Percentiles rank a stretch among this genome's conserved stretches.
These are phyloP conservation scores for Botrytis aclada DNA, from an alignment of 2,329 filamentous ascomycete species.

Conservation along the genomic window DNA sequence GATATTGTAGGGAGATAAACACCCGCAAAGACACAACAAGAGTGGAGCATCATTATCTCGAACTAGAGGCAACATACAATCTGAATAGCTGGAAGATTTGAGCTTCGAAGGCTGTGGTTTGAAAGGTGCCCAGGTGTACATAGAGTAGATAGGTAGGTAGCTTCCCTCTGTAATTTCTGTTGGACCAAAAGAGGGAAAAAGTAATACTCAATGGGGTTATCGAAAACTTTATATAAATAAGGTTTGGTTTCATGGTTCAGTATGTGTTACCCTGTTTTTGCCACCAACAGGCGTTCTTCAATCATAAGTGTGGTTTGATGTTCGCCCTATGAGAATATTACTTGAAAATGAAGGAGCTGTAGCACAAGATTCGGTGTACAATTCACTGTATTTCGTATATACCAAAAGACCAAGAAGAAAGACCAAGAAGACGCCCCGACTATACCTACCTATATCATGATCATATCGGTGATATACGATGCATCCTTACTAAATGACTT, in stretches of 20 bases:
- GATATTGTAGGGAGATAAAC: conserved; percentile 5
- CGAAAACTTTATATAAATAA: conserved; percentile 13
- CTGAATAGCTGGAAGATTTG: neutral
- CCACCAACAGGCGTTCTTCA: conserved; percentile 9
- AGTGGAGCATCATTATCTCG: conserved; percentile 1
- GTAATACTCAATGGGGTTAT: neutral
- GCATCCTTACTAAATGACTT: conserved; percentile 6
- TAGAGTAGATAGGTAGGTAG: neutral
- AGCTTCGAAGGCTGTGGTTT: neutral
- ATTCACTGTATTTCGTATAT: neutral
- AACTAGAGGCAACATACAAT: neutral
- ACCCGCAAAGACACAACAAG: conserved; percentile 2
- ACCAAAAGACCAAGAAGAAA: neutral
- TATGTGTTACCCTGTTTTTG: neutral
- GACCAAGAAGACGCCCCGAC: neutral
- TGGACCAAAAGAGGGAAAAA: neutral
- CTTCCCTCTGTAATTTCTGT: neutral
- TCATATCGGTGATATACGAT: neutral
- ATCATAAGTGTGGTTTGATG: neutral
- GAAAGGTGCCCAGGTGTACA: neutral
- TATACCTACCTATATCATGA: neutral
- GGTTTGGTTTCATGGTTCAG: neutral
- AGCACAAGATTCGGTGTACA: neutral
- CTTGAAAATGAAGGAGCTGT: neutral
- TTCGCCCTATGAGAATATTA: neutral